These are phyloP conservation scores for Lachnellula subtilissima DNA, from an alignment of 2,329 filamentous ascomycete genomes.

Conservation along the genomic window DNA sequence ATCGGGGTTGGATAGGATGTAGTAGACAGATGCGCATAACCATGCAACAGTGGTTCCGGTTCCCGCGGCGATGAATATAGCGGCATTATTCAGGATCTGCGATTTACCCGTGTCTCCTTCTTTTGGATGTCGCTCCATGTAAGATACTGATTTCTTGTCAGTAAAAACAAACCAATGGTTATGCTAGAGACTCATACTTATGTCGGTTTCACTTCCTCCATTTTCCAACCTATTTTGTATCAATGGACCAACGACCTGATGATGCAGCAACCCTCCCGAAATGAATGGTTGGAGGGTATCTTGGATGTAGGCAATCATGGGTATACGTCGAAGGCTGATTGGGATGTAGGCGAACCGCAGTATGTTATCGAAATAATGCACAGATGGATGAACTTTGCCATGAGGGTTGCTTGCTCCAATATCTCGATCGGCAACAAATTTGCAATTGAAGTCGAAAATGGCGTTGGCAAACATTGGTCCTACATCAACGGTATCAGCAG, in stretches of 20 bases:
- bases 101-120: background rate
- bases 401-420: background rate
- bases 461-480: background rate
- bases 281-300: background rate
- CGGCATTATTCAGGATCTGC: background rate
- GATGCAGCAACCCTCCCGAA: background rate
- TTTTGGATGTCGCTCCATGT: background rate
- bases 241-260: background rate
- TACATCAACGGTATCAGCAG: background rate
- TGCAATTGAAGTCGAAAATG: background rate
- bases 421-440: background rate
- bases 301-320: background rate
- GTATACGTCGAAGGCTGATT: background rate
- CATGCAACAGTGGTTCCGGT: constrained; percentile 32
- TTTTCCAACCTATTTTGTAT: background rate
- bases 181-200: background rate
- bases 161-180: background rate
- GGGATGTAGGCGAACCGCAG: background rate
- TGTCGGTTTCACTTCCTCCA: background rate
- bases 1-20: constrained; percentile 49
- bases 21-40: constrained; percentile 29
- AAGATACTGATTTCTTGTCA: background rate
- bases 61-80: constrained; percentile 22
- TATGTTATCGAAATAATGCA: background rate
- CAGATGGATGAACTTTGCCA: background rate